Evolutionary conservation across 345 rosid species (phyloP), one percentile per base, ranked within the genome.

Genomic region (Salix purpurea): DNA sequence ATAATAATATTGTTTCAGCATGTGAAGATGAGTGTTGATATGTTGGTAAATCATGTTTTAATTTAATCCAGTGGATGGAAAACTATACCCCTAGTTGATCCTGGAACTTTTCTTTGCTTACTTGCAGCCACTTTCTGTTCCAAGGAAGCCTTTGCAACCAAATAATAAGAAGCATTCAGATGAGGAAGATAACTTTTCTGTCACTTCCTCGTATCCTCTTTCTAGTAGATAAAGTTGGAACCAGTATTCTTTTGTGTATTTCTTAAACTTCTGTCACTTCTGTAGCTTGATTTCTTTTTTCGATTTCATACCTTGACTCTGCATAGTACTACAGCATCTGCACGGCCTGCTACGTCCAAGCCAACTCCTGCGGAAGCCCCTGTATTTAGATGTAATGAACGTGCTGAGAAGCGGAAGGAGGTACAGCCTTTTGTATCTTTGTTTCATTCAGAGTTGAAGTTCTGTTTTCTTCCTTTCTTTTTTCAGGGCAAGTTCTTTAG

Each of bases 391-490:
- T 86, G 92, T 77, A 67, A 86, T 46, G 89, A 88, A 71, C 98
- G 99, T 56, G 97, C 97, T 39, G 97, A 91, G 84, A 94, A 91
- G 85, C 92, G 98, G 60, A 94, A 34, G 83, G 97, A 96, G 95
- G 99, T 94, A 70, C 32, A 44, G 18, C 70, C 66, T 70, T 65
- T 0, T 69, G 4, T 67, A 12, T 44, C 36, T 44, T 39, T 60
- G 58, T 64, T n/a, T 50, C n/a, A 60, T 67, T 32, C 54, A 30
- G 14, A 69, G 9, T 71, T 70, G 67, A 74, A 66, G 40, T 37
- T 80, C 68, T 44, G 65, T 56, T 58, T 37, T 3, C 5, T 12
- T 10, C 26, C 19, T 36, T 42, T 37, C 30, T 12, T 68, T 68
- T 24, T 64, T 24, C 13, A 26, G 19, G 12, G 40, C 26, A 46